Conservation (phyloP, 306 rosid species). For the Corylus avellana region DNA sequence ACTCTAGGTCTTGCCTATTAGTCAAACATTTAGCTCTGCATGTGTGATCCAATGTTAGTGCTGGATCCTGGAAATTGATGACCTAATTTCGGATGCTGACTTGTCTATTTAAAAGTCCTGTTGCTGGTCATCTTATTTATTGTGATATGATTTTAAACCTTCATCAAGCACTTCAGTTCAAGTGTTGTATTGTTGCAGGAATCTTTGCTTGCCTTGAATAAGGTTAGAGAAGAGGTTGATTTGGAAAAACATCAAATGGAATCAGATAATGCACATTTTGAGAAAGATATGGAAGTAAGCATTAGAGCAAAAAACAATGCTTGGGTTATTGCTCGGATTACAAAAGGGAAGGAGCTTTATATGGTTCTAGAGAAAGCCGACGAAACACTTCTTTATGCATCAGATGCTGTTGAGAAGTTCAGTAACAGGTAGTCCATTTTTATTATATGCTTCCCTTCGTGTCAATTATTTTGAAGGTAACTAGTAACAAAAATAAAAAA, state of each 20-base stretch:
- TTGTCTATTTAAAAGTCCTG: constrained; percentile 2
- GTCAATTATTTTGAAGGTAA: not conserved
- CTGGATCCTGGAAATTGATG: constrained; percentile 19
- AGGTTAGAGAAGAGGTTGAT: constrained; percentile 87
- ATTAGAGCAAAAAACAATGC: constrained; percentile 90
- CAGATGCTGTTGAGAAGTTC: constrained; percentile 94
- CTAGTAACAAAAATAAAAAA: not conserved
- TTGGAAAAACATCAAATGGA: constrained; percentile 72
- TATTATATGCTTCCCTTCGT: constrained; percentile 11
- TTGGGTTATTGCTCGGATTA: constrained; percentile 81
- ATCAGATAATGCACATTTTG: constrained; percentile 46
- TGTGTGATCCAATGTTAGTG: constrained; percentile 14
- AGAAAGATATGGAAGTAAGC: constrained; percentile 80
- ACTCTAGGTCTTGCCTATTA: constrained; percentile 1
- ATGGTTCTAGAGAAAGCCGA: constrained; percentile 92
- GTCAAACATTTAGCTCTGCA: constrained; percentile 20
- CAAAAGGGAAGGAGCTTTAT: constrained; percentile 94
- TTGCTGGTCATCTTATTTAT: constrained; percentile 13
- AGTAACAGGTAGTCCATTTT: constrained; percentile 65
- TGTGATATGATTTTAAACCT: not conserved
- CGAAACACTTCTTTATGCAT: constrained; percentile 90
- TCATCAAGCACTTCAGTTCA: constrained; percentile 14
- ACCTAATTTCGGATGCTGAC: not conserved
- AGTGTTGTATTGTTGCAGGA: constrained; percentile 54
- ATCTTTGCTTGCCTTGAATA: constrained; percentile 84